Conservation (phyloP, 768 basidiomycete species). For the Rhodocollybia butyracea region DNA sequence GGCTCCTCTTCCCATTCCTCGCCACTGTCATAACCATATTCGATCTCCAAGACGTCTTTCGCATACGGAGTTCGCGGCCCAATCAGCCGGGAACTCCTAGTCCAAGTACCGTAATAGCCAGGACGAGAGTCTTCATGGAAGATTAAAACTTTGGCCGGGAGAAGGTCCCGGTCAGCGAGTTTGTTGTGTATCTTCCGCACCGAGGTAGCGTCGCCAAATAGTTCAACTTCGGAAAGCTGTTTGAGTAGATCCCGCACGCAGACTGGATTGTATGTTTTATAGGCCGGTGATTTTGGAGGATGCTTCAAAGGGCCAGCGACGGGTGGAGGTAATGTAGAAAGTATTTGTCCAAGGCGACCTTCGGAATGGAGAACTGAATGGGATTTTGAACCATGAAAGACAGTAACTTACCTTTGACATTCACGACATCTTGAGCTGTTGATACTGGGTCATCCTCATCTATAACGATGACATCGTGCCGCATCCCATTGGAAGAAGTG, state of each 20-base stretch:
- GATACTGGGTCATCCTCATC: slow-evolving; percentile 41
- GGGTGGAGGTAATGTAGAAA: slow-evolving; percentile 29
- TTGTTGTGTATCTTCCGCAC: slow-evolving; percentile 63
- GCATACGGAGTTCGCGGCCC: slow-evolving; percentile 83
- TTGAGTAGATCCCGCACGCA: slow-evolving; percentile 48
- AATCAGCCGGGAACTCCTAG: slow-evolving; percentile 71
- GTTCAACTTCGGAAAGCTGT: slow-evolving; percentile 73
- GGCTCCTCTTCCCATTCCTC: slow-evolving; percentile 96
- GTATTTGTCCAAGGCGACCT: slow-evolving; percentile 34
- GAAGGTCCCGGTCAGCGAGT: slow-evolving; percentile 55
- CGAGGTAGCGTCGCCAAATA: slow-evolving; percentile 64
- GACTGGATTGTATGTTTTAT: slow-evolving; percentile 32
- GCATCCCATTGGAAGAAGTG: slow-evolving; percentile 20
- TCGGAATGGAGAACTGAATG: slow-evolving; percentile 21
- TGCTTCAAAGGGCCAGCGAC: neutral
- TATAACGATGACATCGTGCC: slow-evolving; percentile 56
- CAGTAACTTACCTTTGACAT: slow-evolving; percentile 36
- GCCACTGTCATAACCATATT: slow-evolving; percentile 93
- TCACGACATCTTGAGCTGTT: slow-evolving; percentile 27
- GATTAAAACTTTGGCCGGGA: slow-evolving; percentile 80
- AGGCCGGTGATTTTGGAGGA: neutral
- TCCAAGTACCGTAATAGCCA: slow-evolving; percentile 95
- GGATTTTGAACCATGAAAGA: neutral
- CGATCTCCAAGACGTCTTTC: slow-evolving; percentile 70
- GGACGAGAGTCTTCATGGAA: slow-evolving; percentile 86